Evolutionary conservation across 495 filamentous ascomycete genomes (phyloP).

Genomic region (Neurospora hispaniola): DNA sequence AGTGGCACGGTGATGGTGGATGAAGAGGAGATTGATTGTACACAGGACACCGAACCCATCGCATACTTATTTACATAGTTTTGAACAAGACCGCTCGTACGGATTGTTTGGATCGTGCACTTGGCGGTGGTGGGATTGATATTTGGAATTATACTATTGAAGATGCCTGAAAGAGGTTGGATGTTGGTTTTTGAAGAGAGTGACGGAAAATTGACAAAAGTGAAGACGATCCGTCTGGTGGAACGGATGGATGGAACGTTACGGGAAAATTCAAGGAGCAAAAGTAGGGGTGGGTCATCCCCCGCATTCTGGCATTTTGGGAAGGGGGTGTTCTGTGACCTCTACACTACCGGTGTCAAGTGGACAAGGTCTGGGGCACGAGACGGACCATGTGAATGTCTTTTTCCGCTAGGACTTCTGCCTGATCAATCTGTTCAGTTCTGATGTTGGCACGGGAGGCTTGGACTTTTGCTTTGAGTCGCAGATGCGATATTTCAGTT

Average conservation of each 20-base stretch:
- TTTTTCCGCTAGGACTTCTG: neutral
- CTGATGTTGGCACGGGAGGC: neutral
- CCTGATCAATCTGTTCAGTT: too few species aligned
- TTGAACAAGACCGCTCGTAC: too few species aligned
- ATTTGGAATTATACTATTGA: too few species aligned
- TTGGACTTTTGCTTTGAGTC: neutral
- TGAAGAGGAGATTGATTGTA: neutral
- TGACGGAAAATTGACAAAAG: too few species aligned
- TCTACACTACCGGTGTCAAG: neutral
- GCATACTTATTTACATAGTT: neutral
- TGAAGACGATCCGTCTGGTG: neutral
- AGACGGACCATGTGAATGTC: neutral
- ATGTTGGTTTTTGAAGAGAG: neutral
- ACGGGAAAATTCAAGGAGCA: neutral
- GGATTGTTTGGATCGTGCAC: too few species aligned
- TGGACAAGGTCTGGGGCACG: neutral
- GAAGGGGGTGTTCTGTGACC: neutral
- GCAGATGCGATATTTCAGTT: neutral
- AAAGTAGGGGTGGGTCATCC: neutral
- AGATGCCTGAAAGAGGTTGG: neutral
- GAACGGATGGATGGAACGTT: neutral
- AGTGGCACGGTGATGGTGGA: neutral
- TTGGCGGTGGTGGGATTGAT: too few species aligned
- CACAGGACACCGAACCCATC: neutral
- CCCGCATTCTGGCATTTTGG: neutral